A percentile compares a stretch with the other conserved stretches of the same genome.
Evolutionary conservation across 306 rosid species (phyloP).

Genomic region (Lathyrus tuberosus): DNA sequence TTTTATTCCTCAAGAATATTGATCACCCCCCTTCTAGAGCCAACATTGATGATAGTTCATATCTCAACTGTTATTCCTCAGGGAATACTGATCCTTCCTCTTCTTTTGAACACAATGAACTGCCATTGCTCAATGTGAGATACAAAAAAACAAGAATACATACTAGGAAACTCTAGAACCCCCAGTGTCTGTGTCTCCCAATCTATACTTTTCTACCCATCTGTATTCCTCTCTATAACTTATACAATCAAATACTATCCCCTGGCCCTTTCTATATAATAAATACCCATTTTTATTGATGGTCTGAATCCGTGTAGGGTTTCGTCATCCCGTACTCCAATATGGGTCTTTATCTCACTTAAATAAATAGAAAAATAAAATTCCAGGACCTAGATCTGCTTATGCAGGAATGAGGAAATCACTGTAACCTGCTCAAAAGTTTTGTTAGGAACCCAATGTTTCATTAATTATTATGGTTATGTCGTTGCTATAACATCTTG

Average conservation of each 20-base stretch:
- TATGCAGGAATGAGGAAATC: slow-evolving; percentile 14
- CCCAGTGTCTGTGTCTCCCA: not conserved
- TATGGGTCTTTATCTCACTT: not conserved
- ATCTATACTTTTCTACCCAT: not conserved
- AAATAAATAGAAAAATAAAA: not conserved
- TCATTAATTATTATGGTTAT: not conserved
- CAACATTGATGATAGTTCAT: not conserved
- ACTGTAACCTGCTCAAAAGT: slow-evolving; percentile 12
- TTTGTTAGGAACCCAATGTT: not conserved
- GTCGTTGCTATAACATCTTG: slow-evolving; percentile 22
- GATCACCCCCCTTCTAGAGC: not conserved
- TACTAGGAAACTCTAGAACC: not conserved
- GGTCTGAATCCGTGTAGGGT: not conserved
- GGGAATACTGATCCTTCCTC: not conserved
- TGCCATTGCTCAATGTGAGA: not conserved
- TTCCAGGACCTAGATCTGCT: slow-evolving; percentile 2
- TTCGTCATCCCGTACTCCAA: not conserved
- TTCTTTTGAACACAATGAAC: not conserved
- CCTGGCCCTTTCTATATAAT: not conserved
- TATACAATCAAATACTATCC: slow-evolving; percentile 9
- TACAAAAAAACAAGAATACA: slow-evolving; percentile 3
- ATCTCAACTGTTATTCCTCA: not conserved
- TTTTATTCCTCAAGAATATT: not conserved
- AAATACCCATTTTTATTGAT: not conserved
- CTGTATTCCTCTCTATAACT: not conserved